Base-by-base conservation (phyloP, 306 rosid genomes). In the Medicago arabica region DNA sequence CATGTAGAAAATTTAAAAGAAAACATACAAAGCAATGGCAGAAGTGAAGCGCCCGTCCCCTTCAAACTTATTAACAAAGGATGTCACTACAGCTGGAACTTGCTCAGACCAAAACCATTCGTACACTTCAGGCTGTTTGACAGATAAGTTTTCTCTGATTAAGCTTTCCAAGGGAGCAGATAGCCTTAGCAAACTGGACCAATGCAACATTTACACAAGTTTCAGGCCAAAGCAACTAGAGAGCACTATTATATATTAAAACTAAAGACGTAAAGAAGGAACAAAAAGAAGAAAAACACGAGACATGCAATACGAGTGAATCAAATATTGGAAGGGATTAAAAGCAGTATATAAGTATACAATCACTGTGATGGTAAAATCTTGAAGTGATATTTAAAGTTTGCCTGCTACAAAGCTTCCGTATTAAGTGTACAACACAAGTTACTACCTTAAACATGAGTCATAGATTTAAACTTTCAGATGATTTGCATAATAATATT, bases 71-170 rank as follows among this genome's bases (percentile, higher is more conserved):
- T 86, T 85, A 50, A 88, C 85, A 71, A 96, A 89, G 76, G 97
- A 96, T 25, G 87, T 77, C 74, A 88, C 92, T 57, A 79, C 90
- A 62, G 85, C 83, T 15, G 92, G 92, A 76, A 96, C 86, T 89
- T 92, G 98, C 87, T 92, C 91, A 62, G 91, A 88, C 91, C 93
- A 96, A 84, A 96, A 89, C 99, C 96, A 90, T 79, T 92, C 97
- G 80, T 84, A 87, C 67, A 91, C 92, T 79, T 87, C 97, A 12
- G 93, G 92, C 83, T 87, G 89, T 83, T 92, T 90, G 78, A 89
- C 83, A 21, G 89, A 90, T 85, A 96, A 76, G 68, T 90, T 82
- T 74, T 92, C 99, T 86, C 87, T 86, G 54, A 92, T 89, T 75
- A 91, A 82, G 82, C 93, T 87, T 85, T 92, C 99, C 69, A 96